Percentiles rank a stretch among this genome's conserved stretches.
These are phyloP conservation scores for Lepidium africanum DNA, from an alignment of 345 rosid species.

Conservation along the genomic window DNA sequence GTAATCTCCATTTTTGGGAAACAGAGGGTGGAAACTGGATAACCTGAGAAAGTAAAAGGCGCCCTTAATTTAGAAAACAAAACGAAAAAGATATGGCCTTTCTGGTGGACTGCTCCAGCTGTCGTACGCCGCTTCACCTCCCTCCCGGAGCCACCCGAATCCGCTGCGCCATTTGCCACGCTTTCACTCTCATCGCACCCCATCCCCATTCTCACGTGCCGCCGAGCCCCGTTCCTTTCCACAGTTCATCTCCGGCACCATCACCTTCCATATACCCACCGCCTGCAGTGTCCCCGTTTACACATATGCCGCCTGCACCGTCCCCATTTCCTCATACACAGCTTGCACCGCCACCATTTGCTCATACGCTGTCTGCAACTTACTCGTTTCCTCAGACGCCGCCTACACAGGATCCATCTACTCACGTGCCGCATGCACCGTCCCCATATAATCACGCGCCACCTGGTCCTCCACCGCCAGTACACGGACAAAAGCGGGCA, in stretches of 20 bases:
- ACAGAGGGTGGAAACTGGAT: background rate
- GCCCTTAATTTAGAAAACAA: background rate
- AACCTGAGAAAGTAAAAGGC: background rate
- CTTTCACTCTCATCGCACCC: slow-evolving; percentile 53
- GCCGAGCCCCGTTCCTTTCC: slow-evolving; percentile 13
- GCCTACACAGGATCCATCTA: slow-evolving; percentile 28
- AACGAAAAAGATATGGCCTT: slow-evolving; percentile 18
- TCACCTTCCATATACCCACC: slow-evolving; percentile 39
- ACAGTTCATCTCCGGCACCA: slow-evolving; percentile 11
- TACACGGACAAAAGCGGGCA: slow-evolving; percentile 68
- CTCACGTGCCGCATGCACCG: slow-evolving; percentile 22
- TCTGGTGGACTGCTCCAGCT: slow-evolving; percentile 65
- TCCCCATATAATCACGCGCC: slow-evolving; percentile 45
- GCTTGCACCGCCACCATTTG: slow-evolving; percentile 27
- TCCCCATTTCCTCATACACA: slow-evolving; percentile 1
- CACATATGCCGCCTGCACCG: slow-evolving; percentile 30
- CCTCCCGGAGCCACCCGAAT: slow-evolving; percentile 62
- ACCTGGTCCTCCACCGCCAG: slow-evolving; percentile 40
- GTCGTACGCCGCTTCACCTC: slow-evolving; percentile 58
- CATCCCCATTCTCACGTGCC: slow-evolving; percentile 2
- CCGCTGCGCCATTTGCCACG: slow-evolving; percentile 69
- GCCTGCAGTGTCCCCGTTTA: slow-evolving; percentile 30
- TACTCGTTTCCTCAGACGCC: background rate
- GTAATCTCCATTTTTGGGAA: too few relatives aligned
- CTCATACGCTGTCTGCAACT: slow-evolving; percentile 27